Evolutionary conservation across 768 basidiomycete genomes (phyloP).

Genomic region (Mycena maculata): DNA sequence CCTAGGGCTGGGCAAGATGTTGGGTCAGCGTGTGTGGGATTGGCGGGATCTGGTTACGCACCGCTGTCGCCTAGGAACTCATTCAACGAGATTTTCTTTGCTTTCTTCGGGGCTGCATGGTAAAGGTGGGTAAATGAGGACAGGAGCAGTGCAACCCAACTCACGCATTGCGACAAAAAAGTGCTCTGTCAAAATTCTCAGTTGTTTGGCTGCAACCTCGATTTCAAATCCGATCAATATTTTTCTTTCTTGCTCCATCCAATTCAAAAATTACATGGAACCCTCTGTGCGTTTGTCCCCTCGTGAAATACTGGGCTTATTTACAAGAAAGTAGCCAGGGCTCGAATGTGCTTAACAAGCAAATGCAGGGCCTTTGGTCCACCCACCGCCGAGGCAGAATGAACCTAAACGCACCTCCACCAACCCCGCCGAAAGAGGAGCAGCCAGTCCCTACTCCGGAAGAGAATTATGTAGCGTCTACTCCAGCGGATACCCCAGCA

Average conservation of each 20-base stretch:
- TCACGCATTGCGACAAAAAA: conserved; percentile 31
- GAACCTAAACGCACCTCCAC: conserved; percentile 70
- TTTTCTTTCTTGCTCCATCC: too few relatives aligned
- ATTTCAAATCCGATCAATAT: too few relatives aligned
- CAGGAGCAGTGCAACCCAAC: background rate
- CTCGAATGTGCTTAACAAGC: conserved; percentile 79
- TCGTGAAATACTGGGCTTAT: conserved; percentile 3
- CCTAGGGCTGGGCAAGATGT: conserved; percentile 80
- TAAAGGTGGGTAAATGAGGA: background rate
- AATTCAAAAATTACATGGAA: too few relatives aligned
- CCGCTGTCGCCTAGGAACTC: conserved; percentile 91
- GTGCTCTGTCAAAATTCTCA: background rate
- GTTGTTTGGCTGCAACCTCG: too few relatives aligned
- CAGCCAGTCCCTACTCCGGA: conserved; percentile 37
- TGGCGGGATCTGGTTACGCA: conserved; percentile 54
- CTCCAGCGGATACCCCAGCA: conserved; percentile 27
- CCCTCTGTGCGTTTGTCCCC: conserved; percentile 33
- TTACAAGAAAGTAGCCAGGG: conserved; percentile 69
- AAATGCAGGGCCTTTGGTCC: conserved; percentile 86
- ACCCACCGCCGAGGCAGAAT: conserved; percentile 71
- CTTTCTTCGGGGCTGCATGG: conserved; percentile 85
- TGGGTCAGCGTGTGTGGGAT: conserved; percentile 25
- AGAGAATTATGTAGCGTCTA: conserved; percentile 4
- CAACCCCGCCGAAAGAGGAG: conserved; percentile 39
- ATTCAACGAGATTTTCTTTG: conserved; percentile 91